Percentiles rank a stretch among this genome's conserved stretches.
Conservation (phyloP, 768 basidiomycete genomes). For the Megacollybia marginata region DNA sequence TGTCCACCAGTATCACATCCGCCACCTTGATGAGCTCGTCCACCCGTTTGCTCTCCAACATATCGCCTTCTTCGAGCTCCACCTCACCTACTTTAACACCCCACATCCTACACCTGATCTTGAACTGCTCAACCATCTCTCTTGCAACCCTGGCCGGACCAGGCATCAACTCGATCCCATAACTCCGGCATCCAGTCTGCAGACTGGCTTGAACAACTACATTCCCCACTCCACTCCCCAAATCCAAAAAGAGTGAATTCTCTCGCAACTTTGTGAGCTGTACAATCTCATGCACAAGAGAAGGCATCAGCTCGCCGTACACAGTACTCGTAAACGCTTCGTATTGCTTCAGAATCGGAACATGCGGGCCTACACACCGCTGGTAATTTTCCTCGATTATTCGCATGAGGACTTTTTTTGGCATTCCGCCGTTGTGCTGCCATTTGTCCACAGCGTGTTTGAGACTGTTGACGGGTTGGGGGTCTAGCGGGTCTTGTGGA, state of each 20-base stretch:
- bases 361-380: slow-evolving; percentile 84
- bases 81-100: slow-evolving; percentile 70
- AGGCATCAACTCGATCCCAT: slow-evolving; percentile 72
- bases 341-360: slow-evolving; percentile 75
- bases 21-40: slow-evolving; percentile 68
- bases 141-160: slow-evolving; percentile 77
- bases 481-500: slow-evolving; percentile 43
- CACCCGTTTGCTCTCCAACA: slow-evolving; percentile 63
- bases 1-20: slow-evolving; percentile 88
- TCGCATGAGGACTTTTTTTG: slow-evolving; percentile 59
- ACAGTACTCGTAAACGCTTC: slow-evolving; percentile 78
- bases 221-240: slow-evolving; percentile 85
- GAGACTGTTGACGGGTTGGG: slow-evolving; percentile 27
- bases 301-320: slow-evolving; percentile 86
- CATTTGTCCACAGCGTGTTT: slow-evolving; percentile 41
- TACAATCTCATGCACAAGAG: slow-evolving; percentile 69
- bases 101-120: slow-evolving; percentile 85
- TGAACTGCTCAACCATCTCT: slow-evolving; percentile 68
- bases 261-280: slow-evolving; percentile 46
- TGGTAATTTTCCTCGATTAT: slow-evolving; percentile 91
- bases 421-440: slow-evolving; percentile 43
- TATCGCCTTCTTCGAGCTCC: slow-evolving; percentile 80
- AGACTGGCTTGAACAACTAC: slow-evolving; percentile 76
- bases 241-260: slow-evolving; percentile 68
- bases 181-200: slow-evolving; percentile 71